A percentile compares a stretch with the other conserved stretches of the same genome.
Conservation (phyloP, 1,284 basidiomycete genomes). For the Mycosarcoma mackinlayi region DNA sequence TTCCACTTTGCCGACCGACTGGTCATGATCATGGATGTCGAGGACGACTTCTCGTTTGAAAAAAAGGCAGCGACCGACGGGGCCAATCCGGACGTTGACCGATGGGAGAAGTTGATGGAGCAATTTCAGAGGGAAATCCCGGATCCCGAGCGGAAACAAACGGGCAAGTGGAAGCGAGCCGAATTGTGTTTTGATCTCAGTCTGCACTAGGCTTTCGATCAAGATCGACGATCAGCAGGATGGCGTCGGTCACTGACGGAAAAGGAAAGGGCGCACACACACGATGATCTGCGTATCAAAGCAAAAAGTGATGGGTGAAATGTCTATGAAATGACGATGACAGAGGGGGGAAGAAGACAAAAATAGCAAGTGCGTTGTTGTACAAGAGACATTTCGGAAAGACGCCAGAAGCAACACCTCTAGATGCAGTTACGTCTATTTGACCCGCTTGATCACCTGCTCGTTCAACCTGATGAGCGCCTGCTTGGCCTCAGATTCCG, state of each 20-base stretch:
- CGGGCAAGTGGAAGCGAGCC: slow-evolving; percentile 30
- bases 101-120: slow-evolving; percentile 35
- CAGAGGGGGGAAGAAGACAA: no score
- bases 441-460: slow-evolving; percentile 59
- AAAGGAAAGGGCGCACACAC: no score
- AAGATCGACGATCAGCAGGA: no score
- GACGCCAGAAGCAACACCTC: no score
- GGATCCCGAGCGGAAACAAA: slow-evolving; percentile 26
- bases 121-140: slow-evolving; percentile 29
- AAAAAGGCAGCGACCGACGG: slow-evolving; percentile 27
- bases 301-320: no score
- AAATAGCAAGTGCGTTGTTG: no score
- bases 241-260: no score
- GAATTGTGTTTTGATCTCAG: slow-evolving; percentile 35
- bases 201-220: no score
- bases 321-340: background rate
- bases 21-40: slow-evolving; percentile 42
- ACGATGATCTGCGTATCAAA: no score
- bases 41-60: slow-evolving; percentile 33
- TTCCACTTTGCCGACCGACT: slow-evolving; percentile 39
- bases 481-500: slow-evolving; percentile 57
- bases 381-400: no score
- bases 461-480: slow-evolving; percentile 57
- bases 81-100: slow-evolving; percentile 19
- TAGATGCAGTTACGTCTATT: slow-evolving; percentile 48